These are phyloP conservation scores for Saccharomyces pastorianus DNA, from an alignment of 1,139 yeast species.

Conservation along the genomic window DNA sequence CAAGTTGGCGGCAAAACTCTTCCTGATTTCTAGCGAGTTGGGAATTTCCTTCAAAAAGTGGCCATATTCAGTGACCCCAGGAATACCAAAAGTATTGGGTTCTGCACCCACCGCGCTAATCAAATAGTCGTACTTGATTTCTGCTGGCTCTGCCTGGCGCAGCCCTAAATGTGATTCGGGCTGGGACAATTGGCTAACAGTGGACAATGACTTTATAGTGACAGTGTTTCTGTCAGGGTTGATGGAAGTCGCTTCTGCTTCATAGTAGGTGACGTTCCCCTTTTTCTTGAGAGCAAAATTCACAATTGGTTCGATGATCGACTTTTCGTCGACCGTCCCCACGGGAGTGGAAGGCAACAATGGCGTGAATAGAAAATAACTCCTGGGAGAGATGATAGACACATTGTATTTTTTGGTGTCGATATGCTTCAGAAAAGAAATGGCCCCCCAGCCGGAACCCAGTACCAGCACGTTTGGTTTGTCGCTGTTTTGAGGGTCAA, in stretches of 20 bases:
- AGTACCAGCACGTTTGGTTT: constrained; percentile 53
- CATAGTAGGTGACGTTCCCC: constrained; percentile 79
- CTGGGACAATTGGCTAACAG: constrained; percentile 32
- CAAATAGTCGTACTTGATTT: constrained; percentile 57
- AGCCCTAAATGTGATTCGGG: constrained; percentile 28
- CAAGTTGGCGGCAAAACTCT: constrained; percentile 62
- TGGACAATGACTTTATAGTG: constrained; percentile 41
- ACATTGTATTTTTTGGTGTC: constrained; percentile 87
- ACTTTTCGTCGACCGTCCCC: constrained; percentile 87
- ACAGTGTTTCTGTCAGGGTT: constrained; percentile 66
- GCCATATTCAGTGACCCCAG: constrained; percentile 73
- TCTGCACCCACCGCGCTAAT: constrained; percentile 81
- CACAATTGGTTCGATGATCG: constrained; percentile 83
- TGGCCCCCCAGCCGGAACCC: constrained; percentile 96
- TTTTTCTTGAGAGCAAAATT: constrained; percentile 67
- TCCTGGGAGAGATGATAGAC: constrained; percentile 84
- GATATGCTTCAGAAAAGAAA: constrained; percentile 71
- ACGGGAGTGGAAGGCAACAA: constrained; percentile 89
- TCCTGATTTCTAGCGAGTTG: constrained; percentile 71
- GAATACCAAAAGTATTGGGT: constrained; percentile 75
- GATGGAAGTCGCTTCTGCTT: constrained; percentile 83
- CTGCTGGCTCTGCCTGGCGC: constrained; percentile 32
- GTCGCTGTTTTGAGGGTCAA: constrained; percentile 27
- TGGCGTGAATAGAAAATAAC: constrained; percentile 91
- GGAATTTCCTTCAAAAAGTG: constrained; percentile 79